These are phyloP conservation scores for Pyrenopolyporus hunteri DNA, from an alignment of 495 filamentous ascomycete genomes.

Conservation along the genomic window DNA sequence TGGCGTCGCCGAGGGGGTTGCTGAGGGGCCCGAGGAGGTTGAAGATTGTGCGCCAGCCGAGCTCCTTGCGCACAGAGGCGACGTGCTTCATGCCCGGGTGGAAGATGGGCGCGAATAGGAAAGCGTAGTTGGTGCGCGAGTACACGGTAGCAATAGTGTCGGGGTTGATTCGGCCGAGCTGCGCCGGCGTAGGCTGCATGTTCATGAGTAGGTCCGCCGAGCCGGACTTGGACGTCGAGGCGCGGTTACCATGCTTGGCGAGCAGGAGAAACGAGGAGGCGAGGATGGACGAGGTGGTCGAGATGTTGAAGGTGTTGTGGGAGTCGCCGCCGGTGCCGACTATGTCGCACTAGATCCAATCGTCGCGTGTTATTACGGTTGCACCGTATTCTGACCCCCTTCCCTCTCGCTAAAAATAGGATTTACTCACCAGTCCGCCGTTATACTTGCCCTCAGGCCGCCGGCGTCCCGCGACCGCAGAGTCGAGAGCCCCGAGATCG, in stretches of 20 bases:
- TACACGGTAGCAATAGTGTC: conserved; percentile 73
- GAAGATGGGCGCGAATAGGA: conserved; percentile 96
- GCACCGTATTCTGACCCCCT: too few species aligned
- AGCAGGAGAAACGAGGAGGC: conserved; percentile 81
- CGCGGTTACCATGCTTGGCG: conserved; percentile 94
- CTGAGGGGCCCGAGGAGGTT: conserved; percentile 92
- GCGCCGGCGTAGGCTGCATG: conserved; percentile 70
- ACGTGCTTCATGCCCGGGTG: conserved; percentile 92
- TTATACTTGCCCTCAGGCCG: conserved; percentile 71
- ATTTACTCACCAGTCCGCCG: conserved; percentile 65
- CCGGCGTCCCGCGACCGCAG: conserved; percentile 59
- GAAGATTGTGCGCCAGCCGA: conserved; percentile 94
- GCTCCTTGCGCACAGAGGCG: conserved; percentile 77
- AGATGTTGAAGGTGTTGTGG: conserved; percentile 97
- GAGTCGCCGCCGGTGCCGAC: conserved; percentile 97
- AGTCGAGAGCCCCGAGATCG: conserved; percentile 42
- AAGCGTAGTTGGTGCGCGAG: conserved; percentile 81
- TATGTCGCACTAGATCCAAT: conserved; percentile 76
- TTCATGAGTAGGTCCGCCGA: conserved; percentile 88
- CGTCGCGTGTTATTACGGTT: not conserved
- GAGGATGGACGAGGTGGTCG: conserved; percentile 90
- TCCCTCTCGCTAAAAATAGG: not conserved
- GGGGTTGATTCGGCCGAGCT: conserved; percentile 73
- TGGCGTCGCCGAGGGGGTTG: conserved; percentile 76
- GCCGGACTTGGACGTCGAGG: conserved; percentile 94